A percentile compares a stretch with the other conserved stretches of the same genome.
Evolutionary conservation across 2,329 filamentous ascomycete species (phyloP).

Genomic region (Epichloe hybrida): DNA sequence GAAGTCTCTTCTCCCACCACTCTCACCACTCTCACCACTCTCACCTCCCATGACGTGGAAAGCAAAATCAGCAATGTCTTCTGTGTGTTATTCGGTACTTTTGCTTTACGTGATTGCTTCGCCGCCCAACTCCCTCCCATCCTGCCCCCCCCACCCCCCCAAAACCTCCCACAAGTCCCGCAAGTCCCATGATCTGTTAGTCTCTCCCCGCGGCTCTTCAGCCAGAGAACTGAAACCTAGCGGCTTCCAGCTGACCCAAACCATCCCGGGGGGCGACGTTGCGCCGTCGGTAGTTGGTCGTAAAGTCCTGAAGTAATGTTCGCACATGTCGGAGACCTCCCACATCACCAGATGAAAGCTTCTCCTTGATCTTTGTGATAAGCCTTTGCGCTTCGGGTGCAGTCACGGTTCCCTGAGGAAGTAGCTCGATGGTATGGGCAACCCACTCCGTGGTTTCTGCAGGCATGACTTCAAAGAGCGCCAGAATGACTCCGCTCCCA

Average conservation of each 20-base stretch:
- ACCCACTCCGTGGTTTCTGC: conserved; percentile 71
- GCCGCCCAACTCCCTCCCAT: too few relatives aligned
- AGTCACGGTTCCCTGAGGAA: conserved; percentile 71
- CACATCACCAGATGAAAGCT: conserved; percentile 50
- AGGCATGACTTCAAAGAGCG: conserved; percentile 77
- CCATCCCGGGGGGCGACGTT: conserved; percentile 93
- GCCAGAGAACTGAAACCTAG: conserved; percentile 66
- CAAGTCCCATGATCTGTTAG: too few relatives aligned
- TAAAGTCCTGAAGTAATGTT: conserved; percentile 85
- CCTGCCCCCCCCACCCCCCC: too few relatives aligned
- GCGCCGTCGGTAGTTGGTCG: conserved; percentile 79
- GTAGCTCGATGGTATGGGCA: conserved; percentile 65
- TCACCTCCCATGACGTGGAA: neutral
- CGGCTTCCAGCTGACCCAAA: conserved; percentile 72
- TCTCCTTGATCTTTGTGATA: conserved; percentile 67
- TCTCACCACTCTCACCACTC: too few relatives aligned
- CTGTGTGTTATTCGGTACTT: too few relatives aligned
- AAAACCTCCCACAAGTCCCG: too few relatives aligned
- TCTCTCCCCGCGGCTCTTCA: conserved; percentile 11
- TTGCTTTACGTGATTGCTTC: too few relatives aligned
- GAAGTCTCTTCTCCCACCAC: neutral
- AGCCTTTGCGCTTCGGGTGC: conserved; percentile 69
- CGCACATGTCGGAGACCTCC: conserved; percentile 62
- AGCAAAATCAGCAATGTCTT: neutral
- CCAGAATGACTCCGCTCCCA: conserved; percentile 81